Percentiles rank a stretch among this genome's conserved stretches.
phyloP scores from a whole-genome alignment of 805 yeast genomes.

The Yamadazyma ubonensis region DNA sequence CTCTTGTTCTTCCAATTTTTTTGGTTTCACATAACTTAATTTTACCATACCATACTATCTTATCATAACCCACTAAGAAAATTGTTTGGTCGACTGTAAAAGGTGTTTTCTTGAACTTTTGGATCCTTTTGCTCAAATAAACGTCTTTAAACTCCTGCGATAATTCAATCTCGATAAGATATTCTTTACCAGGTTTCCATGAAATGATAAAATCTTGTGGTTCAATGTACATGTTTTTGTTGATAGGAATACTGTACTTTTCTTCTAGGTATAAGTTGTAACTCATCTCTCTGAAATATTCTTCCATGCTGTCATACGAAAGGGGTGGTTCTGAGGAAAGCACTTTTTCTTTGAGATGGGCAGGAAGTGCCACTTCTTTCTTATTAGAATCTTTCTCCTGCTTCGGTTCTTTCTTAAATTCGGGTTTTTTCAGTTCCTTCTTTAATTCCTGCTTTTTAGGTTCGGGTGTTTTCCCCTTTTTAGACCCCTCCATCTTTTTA shows the following conservation, averaged over 20 bases:
- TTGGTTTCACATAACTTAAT: slow-evolving; percentile 39
- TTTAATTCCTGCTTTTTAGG: no score
- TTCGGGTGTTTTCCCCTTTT: slow-evolving; percentile 1
- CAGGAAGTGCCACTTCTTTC: slow-evolving; percentile 17
- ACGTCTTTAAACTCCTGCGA: slow-evolving; percentile 50
- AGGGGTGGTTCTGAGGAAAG: slow-evolving; percentile 43
- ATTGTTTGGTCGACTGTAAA: slow-evolving; percentile 59
- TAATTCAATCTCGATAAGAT: slow-evolving; percentile 42
- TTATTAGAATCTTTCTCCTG: neutral
- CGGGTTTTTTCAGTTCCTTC: no score
- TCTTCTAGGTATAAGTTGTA: slow-evolving; percentile 65
- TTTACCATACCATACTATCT: slow-evolving; percentile 59
- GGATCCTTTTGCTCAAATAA: slow-evolving; percentile 49
- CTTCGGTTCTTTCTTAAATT: no score
- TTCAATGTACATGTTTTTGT: slow-evolving; percentile 34
- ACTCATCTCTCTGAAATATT: slow-evolving; percentile 59
- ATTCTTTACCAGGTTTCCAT: slow-evolving; percentile 49
- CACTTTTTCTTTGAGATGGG: slow-evolving; percentile 28
- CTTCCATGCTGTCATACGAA: slow-evolving; percentile 47
- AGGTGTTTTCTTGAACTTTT: slow-evolving; percentile 56
- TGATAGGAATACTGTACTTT: slow-evolving; percentile 34
- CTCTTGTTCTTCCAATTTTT: slow-evolving; percentile 23
- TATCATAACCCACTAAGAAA: slow-evolving; percentile 50
- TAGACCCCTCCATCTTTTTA: no score
- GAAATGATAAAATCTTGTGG: slow-evolving; percentile 47